Evolutionary conservation across 1,284 basidiomycete genomes (phyloP).

Genomic region (Malassezia caprae): DNA sequence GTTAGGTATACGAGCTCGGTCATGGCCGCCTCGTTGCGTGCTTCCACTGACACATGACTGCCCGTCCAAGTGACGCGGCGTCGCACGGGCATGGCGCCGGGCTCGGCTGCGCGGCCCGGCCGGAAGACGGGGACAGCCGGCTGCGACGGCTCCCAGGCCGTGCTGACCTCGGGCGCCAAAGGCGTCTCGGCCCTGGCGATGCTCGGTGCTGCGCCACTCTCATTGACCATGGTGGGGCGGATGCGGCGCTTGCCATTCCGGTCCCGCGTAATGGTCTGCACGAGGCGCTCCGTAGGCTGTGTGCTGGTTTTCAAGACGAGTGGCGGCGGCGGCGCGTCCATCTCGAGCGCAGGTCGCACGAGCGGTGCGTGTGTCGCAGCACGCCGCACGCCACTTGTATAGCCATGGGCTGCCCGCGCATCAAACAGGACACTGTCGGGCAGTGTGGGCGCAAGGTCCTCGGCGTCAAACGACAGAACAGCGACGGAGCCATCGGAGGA

Average conservation of each 20-base stretch:
- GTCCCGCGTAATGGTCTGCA: constrained; percentile 48
- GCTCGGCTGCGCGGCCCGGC: neutral
- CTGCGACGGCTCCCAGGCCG: neutral
- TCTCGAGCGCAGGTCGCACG: constrained; percentile 14
- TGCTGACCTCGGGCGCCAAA: neutral
- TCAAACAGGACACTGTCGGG: constrained; percentile 55
- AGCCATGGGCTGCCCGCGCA: constrained; percentile 28
- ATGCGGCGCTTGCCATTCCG: constrained; percentile 59
- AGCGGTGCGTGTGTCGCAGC: neutral
- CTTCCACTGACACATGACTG: constrained; percentile 63
- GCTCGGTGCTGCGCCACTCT: neutral
- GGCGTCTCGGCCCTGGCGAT: neutral
- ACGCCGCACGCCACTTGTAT: constrained; percentile 13
- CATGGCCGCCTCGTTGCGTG: constrained; percentile 60
- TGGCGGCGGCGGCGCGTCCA: neutral
- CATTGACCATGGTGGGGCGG: constrained; percentile 53
- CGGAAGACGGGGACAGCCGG: neutral
- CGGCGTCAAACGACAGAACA: constrained; percentile 67
- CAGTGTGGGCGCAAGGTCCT: constrained; percentile 73
- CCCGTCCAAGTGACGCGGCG: constrained; percentile 46
- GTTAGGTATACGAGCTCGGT: constrained; percentile 36
- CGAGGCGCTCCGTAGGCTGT: constrained; percentile 22
- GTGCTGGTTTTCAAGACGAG: constrained; percentile 9
- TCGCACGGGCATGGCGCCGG: constrained; percentile 47
- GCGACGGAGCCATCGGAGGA: constrained; percentile 90